Evolutionary conservation across 495 filamentous ascomycete species (phyloP).

Genomic region (Penicillium pancosmium): DNA sequence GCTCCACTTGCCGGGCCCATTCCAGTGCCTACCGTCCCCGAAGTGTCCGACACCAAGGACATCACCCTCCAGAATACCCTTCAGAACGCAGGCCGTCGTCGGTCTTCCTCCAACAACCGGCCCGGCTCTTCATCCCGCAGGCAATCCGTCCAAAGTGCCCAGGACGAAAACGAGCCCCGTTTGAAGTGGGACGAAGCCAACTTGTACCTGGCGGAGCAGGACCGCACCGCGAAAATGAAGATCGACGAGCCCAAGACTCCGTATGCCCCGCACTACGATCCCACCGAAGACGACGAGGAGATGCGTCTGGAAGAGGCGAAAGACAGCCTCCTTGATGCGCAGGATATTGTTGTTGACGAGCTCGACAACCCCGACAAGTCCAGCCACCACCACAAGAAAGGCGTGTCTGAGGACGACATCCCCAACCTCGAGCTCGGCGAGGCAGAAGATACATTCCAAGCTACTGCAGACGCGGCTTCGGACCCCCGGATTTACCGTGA

Average conservation of each 20-base stretch:
- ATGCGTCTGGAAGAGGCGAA: constrained; percentile 46
- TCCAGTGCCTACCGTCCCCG: constrained; percentile 30
- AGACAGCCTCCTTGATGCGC: constrained; percentile 53
- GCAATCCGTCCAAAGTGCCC: constrained; percentile 55
- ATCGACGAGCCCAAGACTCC: constrained; percentile 98
- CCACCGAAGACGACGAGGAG: constrained; percentile 81
- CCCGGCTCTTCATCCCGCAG: constrained; percentile 66
- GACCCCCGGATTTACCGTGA: constrained; percentile 49
- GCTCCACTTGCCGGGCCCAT: constrained; percentile 15
- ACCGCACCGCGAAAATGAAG: constrained; percentile 95
- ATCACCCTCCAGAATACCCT: constrained; percentile 91
- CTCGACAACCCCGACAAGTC: constrained; percentile 60
- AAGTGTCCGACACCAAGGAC: constrained; percentile 65
- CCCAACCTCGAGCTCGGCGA: constrained; percentile 93
- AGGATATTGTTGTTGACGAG: constrained; percentile 66
- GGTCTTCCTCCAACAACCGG: constrained; percentile 71
- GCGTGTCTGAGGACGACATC: constrained; percentile 71
- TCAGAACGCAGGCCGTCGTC: constrained; percentile 88
- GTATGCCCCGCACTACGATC: constrained; percentile 89
- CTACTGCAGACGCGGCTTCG: constrained; percentile 21
- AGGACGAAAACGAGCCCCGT: constrained; percentile 65
- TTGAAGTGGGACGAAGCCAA: constrained; percentile 99
- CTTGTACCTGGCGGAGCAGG: constrained; percentile 92
- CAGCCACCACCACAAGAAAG: constrained; percentile 35
- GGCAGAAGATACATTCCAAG: constrained; percentile 67